Conservation (phyloP, 768 basidiomycete species). For the Asterophora parasitica region DNA sequence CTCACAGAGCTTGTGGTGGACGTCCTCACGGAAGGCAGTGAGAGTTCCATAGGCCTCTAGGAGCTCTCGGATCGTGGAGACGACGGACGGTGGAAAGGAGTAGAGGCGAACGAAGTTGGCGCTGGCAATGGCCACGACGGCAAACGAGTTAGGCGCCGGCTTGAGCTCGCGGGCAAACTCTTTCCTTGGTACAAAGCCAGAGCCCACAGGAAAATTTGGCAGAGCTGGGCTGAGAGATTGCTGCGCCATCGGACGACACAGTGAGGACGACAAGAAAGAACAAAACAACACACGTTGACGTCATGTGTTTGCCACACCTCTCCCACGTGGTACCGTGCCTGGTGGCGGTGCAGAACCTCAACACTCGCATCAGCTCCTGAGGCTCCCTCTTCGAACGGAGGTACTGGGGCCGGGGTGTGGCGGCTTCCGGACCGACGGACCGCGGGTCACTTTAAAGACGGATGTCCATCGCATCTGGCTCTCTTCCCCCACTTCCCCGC, state of each 20-base stretch:
- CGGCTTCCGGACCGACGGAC: slow-evolving; percentile 13
- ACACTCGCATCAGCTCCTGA: too few species aligned
- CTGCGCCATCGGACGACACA: slow-evolving; percentile 9
- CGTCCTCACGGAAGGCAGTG: slow-evolving; percentile 49
- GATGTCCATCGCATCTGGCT: too few species aligned
- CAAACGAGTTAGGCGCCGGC: slow-evolving; percentile 51
- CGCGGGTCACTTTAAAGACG: slow-evolving; percentile 4
- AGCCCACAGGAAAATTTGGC: slow-evolving; percentile 32
- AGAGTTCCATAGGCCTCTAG: slow-evolving; percentile 45
- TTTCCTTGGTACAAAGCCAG: slow-evolving; percentile 60
- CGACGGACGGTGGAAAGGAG: slow-evolving; percentile 54
- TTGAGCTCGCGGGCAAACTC: slow-evolving; percentile 65
- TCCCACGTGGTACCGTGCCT: slow-evolving; percentile 11
- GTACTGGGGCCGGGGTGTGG: not conserved
- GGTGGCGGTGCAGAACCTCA: slow-evolving; percentile 14
- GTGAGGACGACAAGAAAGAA: not conserved
- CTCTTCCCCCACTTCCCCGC: not conserved
- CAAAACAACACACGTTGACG: slow-evolving; percentile 15
- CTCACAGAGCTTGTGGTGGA: slow-evolving; percentile 55
- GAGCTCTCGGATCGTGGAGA: slow-evolving; percentile 49
- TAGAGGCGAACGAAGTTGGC: slow-evolving; percentile 64
- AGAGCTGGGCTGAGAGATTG: slow-evolving; percentile 16
- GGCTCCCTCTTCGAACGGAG: too few species aligned
- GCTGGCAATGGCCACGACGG: slow-evolving; percentile 65
- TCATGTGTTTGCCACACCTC: slow-evolving; percentile 16